Percentiles rank a stretch among this genome's conserved stretches.
These are phyloP conservation scores for Sporormia fimetaria DNA, from an alignment of 495 filamentous ascomycete genomes.

Conservation along the genomic window DNA sequence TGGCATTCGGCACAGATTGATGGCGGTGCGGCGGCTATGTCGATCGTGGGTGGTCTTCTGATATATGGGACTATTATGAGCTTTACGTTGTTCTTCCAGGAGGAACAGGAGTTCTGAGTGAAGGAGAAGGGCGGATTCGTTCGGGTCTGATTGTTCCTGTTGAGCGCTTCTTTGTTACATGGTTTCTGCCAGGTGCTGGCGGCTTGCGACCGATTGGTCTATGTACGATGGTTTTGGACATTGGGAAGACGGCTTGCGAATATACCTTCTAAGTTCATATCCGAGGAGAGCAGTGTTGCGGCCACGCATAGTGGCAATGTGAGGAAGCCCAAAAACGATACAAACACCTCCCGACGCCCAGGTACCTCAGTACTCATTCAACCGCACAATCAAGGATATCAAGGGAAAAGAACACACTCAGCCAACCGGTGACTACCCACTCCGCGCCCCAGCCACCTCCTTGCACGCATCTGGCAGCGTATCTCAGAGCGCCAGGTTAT, in stretches of 20 bases:
- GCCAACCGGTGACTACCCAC: not conserved
- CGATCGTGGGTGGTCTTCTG: conserved; percentile 76
- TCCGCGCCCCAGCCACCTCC: not conserved
- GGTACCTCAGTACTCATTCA: no score
- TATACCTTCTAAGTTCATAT: no score
- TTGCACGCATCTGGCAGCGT: not conserved
- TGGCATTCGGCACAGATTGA: conserved; percentile 73
- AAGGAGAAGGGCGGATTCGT: not conserved
- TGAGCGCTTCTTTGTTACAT: not conserved
- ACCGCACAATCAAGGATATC: no score
- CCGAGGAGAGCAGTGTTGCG: no score
- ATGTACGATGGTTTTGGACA: conserved; percentile 11
- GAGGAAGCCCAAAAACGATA: no score
- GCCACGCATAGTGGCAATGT: no score
- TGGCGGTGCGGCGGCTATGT: conserved; percentile 88
- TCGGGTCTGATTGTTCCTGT: not conserved
- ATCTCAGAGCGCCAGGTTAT: conserved; percentile 76
- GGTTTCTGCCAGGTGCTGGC: not conserved
- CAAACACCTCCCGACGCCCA: no score
- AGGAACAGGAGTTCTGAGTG: conserved; percentile 72
- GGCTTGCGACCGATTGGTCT: no score
- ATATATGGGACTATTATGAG: conserved; percentile 98
- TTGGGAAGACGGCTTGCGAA: no score
- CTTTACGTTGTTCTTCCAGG: conserved; percentile 96
- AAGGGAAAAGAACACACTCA: no score